Base-by-base conservation (phyloP, 306 rosid species). In the Pterocarpus macrocarpus region DNA sequence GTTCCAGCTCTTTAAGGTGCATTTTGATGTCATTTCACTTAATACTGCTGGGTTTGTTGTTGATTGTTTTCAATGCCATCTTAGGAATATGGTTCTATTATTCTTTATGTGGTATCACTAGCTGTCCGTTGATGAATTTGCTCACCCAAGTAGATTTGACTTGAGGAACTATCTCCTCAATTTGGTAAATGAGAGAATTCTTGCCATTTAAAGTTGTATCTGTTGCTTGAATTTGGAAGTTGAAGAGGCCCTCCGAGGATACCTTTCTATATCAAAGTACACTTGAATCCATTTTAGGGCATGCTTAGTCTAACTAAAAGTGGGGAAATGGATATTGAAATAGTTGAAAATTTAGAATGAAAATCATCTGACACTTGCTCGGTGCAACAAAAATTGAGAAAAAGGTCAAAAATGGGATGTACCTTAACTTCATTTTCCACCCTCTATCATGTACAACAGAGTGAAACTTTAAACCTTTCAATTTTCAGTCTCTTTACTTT, bases 1-100 rank as follows among this genome's bases (percentile, higher is more conserved):
- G 68, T 15, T 80, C 73, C 58, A 47, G 55, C 58, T 66, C 35
- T 62, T 73, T n/a, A 73, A 76, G 69, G 79, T 83, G 47, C 64
- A 70, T 72, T 81, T 30, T 84, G 57, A 66, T 65, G 10, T 64
- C 56, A 7, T 57, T 70, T 50, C 34, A 50, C 49, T 71, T 22
- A 41, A 41, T 80, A 75, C 8, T 34, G 41, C 35, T 72, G 45
- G 34, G 9, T 39, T 14, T 45, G 13, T 32, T 73, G 59, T 64
- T 59, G 53, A 64, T 68, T 45, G 14, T 68, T 35, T 61, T 63
- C 44, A 76, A 44, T 70, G 57, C 47, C 75, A 53, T 64, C 55
- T 36, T 38, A 58, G 57, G 53, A 63, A 56, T 69, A 62, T 62
- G 53, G 58, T 75, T 84, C 62, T 57, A 4, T 49, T 76, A 22